These are phyloP conservation scores for Chlamydomonas asymmetrica DNA, from an alignment of 139 green algal species.

Conservation along the genomic window DNA sequence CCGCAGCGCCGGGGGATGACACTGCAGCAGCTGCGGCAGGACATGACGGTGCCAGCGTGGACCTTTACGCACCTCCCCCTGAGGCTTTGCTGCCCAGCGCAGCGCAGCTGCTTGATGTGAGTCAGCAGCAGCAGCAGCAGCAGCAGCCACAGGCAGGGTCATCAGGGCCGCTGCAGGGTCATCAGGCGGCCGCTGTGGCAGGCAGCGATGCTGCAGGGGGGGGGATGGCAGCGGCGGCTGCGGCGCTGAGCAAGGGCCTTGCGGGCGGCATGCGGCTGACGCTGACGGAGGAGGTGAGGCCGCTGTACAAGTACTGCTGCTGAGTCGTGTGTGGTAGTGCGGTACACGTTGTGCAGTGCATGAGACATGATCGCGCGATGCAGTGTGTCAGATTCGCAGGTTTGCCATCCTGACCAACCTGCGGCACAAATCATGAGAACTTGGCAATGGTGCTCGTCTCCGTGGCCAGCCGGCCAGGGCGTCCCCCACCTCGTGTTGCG, in stretches of 20 bases:
- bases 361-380: no score
- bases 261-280: slow-evolving; percentile 38
- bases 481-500: no score
- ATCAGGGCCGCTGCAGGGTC: neutral
- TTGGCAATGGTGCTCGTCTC: no score
- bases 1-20: neutral
- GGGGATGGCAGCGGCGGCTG: neutral
- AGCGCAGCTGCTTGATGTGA: neutral
- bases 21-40: neutral
- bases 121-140: neutral
- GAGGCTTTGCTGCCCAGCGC: neutral
- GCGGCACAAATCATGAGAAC: no score
- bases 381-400: no score
- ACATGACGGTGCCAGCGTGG: neutral
- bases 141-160: neutral
- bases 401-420: no score
- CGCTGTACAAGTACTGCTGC: no score
- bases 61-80: neutral
- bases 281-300: slow-evolving; percentile 40
- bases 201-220: neutral
- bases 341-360: no score
- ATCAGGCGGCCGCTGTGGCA: neutral
- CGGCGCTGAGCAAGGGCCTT: neutral
- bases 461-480: no score
- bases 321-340: no score